phyloP scores from a whole-genome alignment of 345 rosid species.

The Clarkia xantiana region DNA sequence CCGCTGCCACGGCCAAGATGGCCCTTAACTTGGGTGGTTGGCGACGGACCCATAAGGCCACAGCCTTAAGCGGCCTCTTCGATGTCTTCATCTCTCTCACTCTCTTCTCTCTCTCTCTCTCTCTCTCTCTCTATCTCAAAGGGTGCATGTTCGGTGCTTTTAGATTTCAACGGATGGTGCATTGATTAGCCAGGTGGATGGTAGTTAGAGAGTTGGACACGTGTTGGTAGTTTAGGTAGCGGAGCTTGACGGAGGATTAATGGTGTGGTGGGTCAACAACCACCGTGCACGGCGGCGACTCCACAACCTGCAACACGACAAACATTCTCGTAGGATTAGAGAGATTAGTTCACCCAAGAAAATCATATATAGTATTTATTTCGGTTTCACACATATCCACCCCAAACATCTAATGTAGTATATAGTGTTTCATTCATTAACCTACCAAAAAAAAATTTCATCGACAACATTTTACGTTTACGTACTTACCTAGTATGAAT shows the following conservation, averaged over 20 bases:
- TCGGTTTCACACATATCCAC: no score
- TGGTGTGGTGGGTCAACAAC: background rate
- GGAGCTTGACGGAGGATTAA: background rate
- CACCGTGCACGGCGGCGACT: slow-evolving; percentile 1
- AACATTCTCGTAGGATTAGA: background rate
- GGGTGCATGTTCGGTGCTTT: background rate
- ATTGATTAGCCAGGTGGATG: background rate
- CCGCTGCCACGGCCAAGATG: slow-evolving; percentile 50
- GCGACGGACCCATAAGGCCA: slow-evolving; percentile 68
- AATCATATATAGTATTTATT: no score
- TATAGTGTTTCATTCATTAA: no score
- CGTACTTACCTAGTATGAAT: no score
- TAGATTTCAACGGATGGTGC: no score
- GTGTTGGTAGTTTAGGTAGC: background rate
- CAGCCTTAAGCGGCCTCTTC: slow-evolving; percentile 47
- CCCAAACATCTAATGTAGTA: no score
- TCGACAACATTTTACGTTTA: no score
- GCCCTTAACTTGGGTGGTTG: slow-evolving; percentile 82
- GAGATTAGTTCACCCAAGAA: background rate
- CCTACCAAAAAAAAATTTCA: no score
- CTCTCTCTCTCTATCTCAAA: background rate
- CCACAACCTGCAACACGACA: background rate
- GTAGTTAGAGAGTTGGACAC: background rate
- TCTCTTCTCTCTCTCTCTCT: background rate
- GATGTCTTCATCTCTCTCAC: slow-evolving; percentile 6